phyloP scores from a whole-genome alignment of 768 basidiomycete genomes.

The Rhizopogon sp. region DNA sequence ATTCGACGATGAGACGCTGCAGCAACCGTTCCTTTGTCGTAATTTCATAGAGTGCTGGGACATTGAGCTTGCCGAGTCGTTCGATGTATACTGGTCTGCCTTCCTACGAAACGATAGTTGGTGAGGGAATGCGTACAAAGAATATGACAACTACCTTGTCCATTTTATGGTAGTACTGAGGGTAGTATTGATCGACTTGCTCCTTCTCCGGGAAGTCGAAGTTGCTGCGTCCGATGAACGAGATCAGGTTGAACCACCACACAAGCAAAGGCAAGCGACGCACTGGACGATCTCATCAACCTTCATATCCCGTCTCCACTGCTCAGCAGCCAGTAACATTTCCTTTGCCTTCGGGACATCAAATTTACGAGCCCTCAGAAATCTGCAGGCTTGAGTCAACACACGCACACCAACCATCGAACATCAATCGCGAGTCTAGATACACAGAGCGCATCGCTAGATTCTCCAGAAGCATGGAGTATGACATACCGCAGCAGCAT shows the following conservation, averaged over 20 bases:
- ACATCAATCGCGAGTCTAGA: conserved; percentile 5
- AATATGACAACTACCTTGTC: conserved; percentile 60
- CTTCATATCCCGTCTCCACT: conserved; percentile 86
- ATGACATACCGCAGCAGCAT: conserved; percentile 54
- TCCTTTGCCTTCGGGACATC: conserved; percentile 75
- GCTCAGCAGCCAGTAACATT: conserved; percentile 79
- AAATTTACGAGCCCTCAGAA: conserved; percentile 90
- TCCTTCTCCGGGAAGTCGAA: conserved; percentile 84
- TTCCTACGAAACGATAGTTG: conserved; percentile 46
- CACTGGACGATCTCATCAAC: conserved; percentile 72
- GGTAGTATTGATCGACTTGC: conserved; percentile 88
- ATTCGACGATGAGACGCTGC: conserved; percentile 85
- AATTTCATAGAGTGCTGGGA: conserved; percentile 71
- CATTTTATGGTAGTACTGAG: conserved; percentile 93
- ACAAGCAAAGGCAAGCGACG: conserved; percentile 18
- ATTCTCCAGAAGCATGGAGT: not conserved
- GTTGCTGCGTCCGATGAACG: conserved; percentile 37
- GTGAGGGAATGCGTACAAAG: not conserved
- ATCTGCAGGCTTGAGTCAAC: conserved; percentile 40
- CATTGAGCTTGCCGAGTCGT: conserved; percentile 84
- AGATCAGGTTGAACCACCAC: not conserved
- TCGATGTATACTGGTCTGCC: conserved; percentile 96
- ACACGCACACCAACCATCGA: conserved; percentile 9
- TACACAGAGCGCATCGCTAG: not conserved
- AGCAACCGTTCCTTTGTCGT: conserved; percentile 88